These are phyloP conservation scores for Ustilago hordei DNA, from an alignment of 1,284 basidiomycete genomes.

Conservation along the genomic window DNA sequence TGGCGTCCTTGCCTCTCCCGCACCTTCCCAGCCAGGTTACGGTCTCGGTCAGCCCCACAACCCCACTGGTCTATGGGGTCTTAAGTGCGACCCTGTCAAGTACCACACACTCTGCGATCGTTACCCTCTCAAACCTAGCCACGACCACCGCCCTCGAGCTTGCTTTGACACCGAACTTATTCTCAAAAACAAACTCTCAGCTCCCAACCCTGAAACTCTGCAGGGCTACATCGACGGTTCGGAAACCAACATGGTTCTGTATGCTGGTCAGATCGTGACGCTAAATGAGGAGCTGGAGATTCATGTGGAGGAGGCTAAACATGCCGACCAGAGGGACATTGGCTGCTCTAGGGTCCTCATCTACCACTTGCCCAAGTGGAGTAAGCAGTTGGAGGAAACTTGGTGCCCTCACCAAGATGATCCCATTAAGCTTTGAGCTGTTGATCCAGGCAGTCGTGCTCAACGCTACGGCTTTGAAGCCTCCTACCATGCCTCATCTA, in stretches of 20 bases:
- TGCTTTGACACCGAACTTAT: conserved; percentile 2
- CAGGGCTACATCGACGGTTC: not conserved
- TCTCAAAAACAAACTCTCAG: not conserved
- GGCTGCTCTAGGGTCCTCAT: conserved; percentile 19
- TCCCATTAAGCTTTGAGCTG: conserved; percentile 16
- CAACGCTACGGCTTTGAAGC: not conserved
- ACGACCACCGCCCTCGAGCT: conserved; percentile 3
- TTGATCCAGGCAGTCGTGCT: not conserved
- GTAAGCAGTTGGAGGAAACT: not conserved
- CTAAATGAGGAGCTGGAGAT: conserved; percentile 18
- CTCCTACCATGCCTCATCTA: too few species aligned
- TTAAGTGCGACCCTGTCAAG: not conserved
- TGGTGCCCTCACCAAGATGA: conserved; percentile 31
- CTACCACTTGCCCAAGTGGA: conserved; percentile 12
- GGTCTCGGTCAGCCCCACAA: not conserved
- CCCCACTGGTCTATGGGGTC: not conserved
- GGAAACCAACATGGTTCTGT: conserved; percentile 19
- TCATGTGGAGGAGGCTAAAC: conserved; percentile 9
- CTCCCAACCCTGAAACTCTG: not conserved
- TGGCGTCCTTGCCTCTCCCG: not conserved
- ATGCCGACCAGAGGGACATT: not conserved
- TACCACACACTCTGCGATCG: conserved; percentile 3
- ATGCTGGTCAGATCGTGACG: conserved; percentile 20
- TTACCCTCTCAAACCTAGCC: not conserved
- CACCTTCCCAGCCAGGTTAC: not conserved